Evolutionary conservation across 768 basidiomycete genomes (phyloP).

Genomic region (Amanita rubescens): DNA sequence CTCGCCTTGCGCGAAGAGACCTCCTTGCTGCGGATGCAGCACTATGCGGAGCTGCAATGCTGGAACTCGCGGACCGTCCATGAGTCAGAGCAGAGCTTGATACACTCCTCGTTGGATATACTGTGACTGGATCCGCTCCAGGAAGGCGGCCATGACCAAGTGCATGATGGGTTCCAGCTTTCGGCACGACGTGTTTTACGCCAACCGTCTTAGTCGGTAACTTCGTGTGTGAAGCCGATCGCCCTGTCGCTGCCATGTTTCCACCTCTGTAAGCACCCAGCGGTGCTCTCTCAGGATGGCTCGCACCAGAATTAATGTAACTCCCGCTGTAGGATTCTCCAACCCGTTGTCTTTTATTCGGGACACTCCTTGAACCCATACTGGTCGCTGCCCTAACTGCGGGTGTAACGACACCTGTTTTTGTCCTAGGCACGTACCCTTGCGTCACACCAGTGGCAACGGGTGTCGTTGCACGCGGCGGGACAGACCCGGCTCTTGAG

Average conservation of each 20-base stretch:
- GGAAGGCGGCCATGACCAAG: slow-evolving; percentile 50
- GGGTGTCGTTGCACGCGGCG: slow-evolving; percentile 56
- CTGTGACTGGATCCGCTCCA: slow-evolving; percentile 14
- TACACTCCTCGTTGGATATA: slow-evolving; percentile 12
- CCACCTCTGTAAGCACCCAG: slow-evolving; percentile 34
- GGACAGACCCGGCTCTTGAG: slow-evolving; percentile 49
- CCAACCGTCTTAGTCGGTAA: slow-evolving; percentile 33
- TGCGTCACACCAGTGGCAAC: slow-evolving; percentile 23
- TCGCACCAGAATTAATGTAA: slow-evolving; percentile 15
- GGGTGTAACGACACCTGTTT: slow-evolving; percentile 50
- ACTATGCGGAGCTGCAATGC: slow-evolving; percentile 25
- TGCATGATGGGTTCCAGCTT: slow-evolving; percentile 42
- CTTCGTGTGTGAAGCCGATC: slow-evolving; percentile 44
- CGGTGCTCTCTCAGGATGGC: slow-evolving; percentile 27
- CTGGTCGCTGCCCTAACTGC: slow-evolving; percentile 51
- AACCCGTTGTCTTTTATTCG: slow-evolving; percentile 58
- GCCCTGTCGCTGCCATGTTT: slow-evolving; percentile 20
- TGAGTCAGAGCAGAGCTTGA: slow-evolving; percentile 13
- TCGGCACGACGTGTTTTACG: slow-evolving; percentile 28
- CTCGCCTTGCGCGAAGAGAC: slow-evolving; percentile 24
- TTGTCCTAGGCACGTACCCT: slow-evolving; percentile 31
- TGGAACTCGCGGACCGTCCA: slow-evolving; percentile 17
- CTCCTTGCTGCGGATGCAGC: slow-evolving; percentile 41
- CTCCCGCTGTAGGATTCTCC: slow-evolving; percentile 27
- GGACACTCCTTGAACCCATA: slow-evolving; percentile 38